A percentile compares a stretch with the other conserved stretches of the same genome.
Evolutionary conservation across 2,329 filamentous ascomycete species (phyloP).

Genomic region (Xylaria sp.): DNA sequence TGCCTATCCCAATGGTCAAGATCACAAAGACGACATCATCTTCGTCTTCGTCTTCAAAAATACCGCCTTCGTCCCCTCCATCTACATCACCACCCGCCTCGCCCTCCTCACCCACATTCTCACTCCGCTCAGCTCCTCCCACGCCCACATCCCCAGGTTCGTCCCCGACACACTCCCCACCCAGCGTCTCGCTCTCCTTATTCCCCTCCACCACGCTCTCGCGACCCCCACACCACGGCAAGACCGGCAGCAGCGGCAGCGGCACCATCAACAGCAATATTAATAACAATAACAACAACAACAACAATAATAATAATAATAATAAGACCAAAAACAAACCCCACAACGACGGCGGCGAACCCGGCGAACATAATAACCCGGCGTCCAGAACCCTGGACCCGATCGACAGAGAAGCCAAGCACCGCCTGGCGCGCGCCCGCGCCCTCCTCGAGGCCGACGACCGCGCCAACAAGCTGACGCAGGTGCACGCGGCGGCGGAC

Average conservation of each 20-base stretch:
- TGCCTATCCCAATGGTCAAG: constrained; percentile 22
- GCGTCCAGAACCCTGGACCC: background rate
- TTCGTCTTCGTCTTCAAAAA: background rate
- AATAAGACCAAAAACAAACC: background rate
- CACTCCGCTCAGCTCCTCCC: constrained; percentile 1
- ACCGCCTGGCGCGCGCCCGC: constrained; percentile 5
- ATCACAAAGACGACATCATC: constrained; percentile 22
- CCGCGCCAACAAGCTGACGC: constrained; percentile 36
- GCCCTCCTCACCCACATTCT: constrained; percentile 17
- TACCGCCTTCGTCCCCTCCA: background rate
- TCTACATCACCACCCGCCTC: constrained; percentile 6
- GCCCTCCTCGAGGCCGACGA: constrained; percentile 20
- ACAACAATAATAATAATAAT: background rate
- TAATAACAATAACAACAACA: background rate
- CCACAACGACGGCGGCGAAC: no score
- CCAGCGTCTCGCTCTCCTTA: constrained; percentile 15
- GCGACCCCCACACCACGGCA: background rate
- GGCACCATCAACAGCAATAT: background rate
- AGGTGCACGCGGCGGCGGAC: constrained; percentile 37
- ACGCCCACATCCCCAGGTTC: background rate
- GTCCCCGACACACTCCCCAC: constrained; percentile 6
- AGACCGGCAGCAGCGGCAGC: background rate
- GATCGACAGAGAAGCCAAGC: constrained; percentile 5
- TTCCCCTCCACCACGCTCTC: constrained; percentile 12
- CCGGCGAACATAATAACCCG: background rate